Evolutionary conservation across 2,329 filamentous ascomycete genomes (phyloP), one percentile per base, ranked within the genome.

Genomic region (Immersiporthe knoxdaviesiana): DNA sequence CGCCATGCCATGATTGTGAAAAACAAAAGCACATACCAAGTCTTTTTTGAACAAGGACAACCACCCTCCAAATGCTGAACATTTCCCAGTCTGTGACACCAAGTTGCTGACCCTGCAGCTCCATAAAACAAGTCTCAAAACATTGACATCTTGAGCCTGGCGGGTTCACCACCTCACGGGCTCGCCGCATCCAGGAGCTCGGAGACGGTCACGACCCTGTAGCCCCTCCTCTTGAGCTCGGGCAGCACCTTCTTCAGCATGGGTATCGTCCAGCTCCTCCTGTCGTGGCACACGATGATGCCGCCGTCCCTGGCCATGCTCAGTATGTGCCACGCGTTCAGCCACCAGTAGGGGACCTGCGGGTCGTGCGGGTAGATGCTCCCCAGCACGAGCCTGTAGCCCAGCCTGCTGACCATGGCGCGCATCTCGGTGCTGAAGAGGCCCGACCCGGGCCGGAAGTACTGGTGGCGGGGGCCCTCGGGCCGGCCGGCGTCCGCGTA

Each of bases 361-460:
- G 94, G 90, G 80, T 97, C 94, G 81, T 97, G 93, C 6, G 94
- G 94, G 79, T 97, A 97, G 54, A 97, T 90, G 78, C 89, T 90
- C 2, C 94, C 94, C 52, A 97, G 81, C n/a, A 94, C 90, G 65
- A 96, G 83, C 63, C 85, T 83, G 78, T 93, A 94, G 4, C 89
- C 90, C 71, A 93, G 77, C 65, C 80, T 82, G 44, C 80, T 80
- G 10, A 93, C 79, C 47, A 91, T 77, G 44, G 80, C 78, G 27
- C 91, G 84, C 89, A 97, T 94, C 24, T 86, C 79, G 56, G 83
- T 81, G 75, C 86, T 93, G 81, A 97, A 97, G 78, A 97, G 90
- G 18, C 94, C 94, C 0, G 91, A 94, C 0, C 94, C 94, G 0
- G 94, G 94, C 0, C 94, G 87, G 79, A 96, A 97, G 79, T 91